These are phyloP conservation scores for Sugiyamaella qingdaonensis DNA, from an alignment of 805 yeast species.

Conservation along the genomic window DNA sequence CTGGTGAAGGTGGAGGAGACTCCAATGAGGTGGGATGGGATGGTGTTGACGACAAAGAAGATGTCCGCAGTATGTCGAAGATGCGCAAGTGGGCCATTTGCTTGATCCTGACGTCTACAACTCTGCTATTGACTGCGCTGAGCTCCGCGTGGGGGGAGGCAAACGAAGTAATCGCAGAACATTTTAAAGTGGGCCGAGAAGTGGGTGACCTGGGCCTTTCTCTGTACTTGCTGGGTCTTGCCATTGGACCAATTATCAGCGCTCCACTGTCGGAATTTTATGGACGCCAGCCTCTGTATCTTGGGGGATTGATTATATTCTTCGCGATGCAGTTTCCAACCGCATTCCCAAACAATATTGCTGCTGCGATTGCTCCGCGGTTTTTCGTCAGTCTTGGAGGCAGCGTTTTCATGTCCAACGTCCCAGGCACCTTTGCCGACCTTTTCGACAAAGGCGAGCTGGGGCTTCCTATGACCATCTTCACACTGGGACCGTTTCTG, in stretches of 20 bases:
- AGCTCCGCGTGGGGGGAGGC: slow-evolving; percentile 49
- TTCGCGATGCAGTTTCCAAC: slow-evolving; percentile 48
- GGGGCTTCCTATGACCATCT: slow-evolving; percentile 73
- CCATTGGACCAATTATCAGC: slow-evolving; percentile 56
- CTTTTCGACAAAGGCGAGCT: slow-evolving; percentile 63
- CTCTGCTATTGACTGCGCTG: slow-evolving; percentile 38
- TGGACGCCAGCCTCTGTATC: slow-evolving; percentile 39
- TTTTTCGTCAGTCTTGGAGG: slow-evolving; percentile 73
- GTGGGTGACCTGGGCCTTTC: slow-evolving; percentile 40
- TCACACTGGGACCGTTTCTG: slow-evolving; percentile 71
- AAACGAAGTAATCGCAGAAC: slow-evolving; percentile 34
- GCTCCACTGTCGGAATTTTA: slow-evolving; percentile 45
- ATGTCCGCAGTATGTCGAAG: slow-evolving; percentile 35
- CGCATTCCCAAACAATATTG: slow-evolving; percentile 36
- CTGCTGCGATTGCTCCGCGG: slow-evolving; percentile 50
- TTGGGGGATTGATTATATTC: slow-evolving; percentile 46
- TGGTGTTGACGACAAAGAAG: slow-evolving; percentile 32
- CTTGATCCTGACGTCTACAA: slow-evolving; percentile 22
- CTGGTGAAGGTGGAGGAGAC: neutral
- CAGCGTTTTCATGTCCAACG: slow-evolving; percentile 78
- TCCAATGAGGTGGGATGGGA: slow-evolving; percentile 19
- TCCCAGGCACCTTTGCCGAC: slow-evolving; percentile 80
- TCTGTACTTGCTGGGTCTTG: slow-evolving; percentile 56
- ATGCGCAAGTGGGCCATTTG: slow-evolving; percentile 39
- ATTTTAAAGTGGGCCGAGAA: slow-evolving; percentile 29